Evolutionary conservation across 495 filamentous ascomycete genomes (phyloP).

Genomic region (Parachaetomium inaequale): DNA sequence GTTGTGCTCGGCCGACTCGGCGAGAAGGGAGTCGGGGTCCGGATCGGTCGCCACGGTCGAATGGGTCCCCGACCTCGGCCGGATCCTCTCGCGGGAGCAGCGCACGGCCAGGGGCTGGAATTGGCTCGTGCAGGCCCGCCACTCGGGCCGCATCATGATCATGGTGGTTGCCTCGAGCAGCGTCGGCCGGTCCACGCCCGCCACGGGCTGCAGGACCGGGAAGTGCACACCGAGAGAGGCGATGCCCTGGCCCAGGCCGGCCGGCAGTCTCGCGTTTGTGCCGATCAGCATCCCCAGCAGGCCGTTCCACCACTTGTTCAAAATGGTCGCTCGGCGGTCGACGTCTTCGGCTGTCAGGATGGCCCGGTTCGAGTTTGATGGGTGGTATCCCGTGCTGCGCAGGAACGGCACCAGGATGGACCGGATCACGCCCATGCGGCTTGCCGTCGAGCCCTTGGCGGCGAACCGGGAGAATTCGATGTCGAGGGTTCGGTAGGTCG

Average conservation of each 20-base stretch:
- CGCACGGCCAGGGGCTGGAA: conserved; percentile 57
- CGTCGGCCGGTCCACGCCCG: conserved; percentile 57
- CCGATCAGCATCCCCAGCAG: conserved; percentile 80
- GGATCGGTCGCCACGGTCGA: conserved; percentile 57
- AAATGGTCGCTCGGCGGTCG: conserved; percentile 73
- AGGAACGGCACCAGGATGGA: conserved; percentile 81
- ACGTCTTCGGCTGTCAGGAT: conserved; percentile 69
- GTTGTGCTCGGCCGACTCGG: conserved; percentile 91
- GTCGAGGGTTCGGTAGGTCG: conserved; percentile 74
- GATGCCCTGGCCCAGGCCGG: conserved; percentile 39
- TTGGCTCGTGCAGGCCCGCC: conserved; percentile 68
- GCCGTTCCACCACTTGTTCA: conserved; percentile 96
- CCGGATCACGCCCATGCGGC: conserved; percentile 79
- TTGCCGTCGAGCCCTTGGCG: conserved; percentile 62
- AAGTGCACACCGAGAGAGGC: conserved; percentile 38
- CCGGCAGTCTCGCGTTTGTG: conserved; percentile 42
- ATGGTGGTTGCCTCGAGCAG: conserved; percentile 81
- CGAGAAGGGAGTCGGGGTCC: conserved; percentile 72
- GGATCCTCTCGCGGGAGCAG: conserved; percentile 39
- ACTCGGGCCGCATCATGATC: conserved; percentile 92
- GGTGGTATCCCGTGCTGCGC: conserved; percentile 63
- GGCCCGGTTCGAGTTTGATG: conserved; percentile 59
- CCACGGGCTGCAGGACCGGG: conserved; percentile 48
- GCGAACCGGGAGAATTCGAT: conserved; percentile 82
- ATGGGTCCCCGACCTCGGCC: conserved; percentile 37